Conservation (phyloP, 2,329 filamentous ascomycete species). For the Albifimbria verrucaria region DNA sequence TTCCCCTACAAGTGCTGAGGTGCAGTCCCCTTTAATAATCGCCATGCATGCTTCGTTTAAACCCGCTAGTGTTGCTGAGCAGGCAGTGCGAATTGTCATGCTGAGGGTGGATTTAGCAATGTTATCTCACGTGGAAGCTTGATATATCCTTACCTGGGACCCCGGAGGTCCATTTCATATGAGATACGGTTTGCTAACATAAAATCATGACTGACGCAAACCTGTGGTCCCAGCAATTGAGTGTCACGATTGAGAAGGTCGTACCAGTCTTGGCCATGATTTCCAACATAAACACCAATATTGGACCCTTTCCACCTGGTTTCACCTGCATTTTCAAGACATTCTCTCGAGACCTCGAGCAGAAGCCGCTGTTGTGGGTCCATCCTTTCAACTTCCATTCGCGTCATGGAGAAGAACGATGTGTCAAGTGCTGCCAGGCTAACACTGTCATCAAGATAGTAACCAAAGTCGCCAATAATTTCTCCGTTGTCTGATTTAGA, state of each 20-base stretch:
- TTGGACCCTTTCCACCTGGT: neutral
- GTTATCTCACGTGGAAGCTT: neutral
- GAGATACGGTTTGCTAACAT: slow-evolving; percentile 26
- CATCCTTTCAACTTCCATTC: slow-evolving; percentile 3
- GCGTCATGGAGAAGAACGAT: slow-evolving; percentile 2
- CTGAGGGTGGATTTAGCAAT: slow-evolving; percentile 4
- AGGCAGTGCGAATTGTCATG: slow-evolving; percentile 29
- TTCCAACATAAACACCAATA: slow-evolving; percentile 4
- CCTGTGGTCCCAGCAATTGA: neutral
- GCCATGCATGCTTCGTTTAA: slow-evolving; percentile 23
- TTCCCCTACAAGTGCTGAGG: slow-evolving; percentile 21
- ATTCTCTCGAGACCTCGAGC: slow-evolving; percentile 25
- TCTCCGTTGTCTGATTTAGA: slow-evolving; percentile 7
- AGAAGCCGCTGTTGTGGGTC: slow-evolving; percentile 27
- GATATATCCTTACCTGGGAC: slow-evolving; percentile 19
- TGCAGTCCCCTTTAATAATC: slow-evolving; percentile 16
- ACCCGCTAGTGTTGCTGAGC: slow-evolving; percentile 21
- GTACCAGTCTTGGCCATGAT: neutral
- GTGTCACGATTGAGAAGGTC: neutral
- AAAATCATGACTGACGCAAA: slow-evolving; percentile 7
- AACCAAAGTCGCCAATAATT: slow-evolving; percentile 5
- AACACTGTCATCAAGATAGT: slow-evolving; percentile 9
- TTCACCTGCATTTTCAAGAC: slow-evolving; percentile 5
- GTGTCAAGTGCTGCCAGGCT: slow-evolving; percentile 3
- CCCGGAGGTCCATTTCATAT: slow-evolving; percentile 26